Evolutionary conservation across 164 flowering plant species (phyloP), one percentile per base, ranked within the genome.

Genomic region (Sedum album): DNA sequence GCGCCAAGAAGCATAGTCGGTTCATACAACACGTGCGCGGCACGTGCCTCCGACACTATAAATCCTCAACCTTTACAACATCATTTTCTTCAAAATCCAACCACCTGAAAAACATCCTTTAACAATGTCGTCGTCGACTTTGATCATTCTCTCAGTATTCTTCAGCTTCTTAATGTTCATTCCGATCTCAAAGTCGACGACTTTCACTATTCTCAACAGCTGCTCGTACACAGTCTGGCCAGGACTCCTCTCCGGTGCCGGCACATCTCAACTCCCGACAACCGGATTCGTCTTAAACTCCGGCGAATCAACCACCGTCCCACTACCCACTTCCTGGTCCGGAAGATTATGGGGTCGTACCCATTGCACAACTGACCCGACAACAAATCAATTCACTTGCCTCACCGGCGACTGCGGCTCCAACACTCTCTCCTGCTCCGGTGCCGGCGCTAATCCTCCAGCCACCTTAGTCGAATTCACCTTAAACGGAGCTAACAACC

Each of bases 381-480:
- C 81, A 17, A 17, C 83, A 13, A 76, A 79, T 0, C 72, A 67
- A 31, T 77, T 84, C 79, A 21, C 83, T 53, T 84, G 88, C 73
- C 67, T 71, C 63, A 83, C 87, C 57, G 91, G 81, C 17, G 88
- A 86, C 72, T 86, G 91, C 67, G 84, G 83, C 71, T 82, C 88
- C 70, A 77, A 81, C 66, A 65, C 72, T 3, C 10, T 80, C 1
- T 75, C 77, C 21, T 86, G 91, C 79, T 57, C 77, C 64, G 88
- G 91, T 11, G 62, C 62, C 6, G 88, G 88, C 57, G 88, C 87
- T 6, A 69, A 57, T 23, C 91, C 91, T 4, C 91, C 91, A 0
- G 87, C 88, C 65, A 86, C 86, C 26, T 76, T 86, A 0, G 87
- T 85, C 9, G 91, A 86, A 72, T 84, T 84, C 80, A 86, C 91